These are phyloP conservation scores for Hemerocallis citrina DNA, from an alignment of 106 monocot species.

Conservation along the genomic window DNA sequence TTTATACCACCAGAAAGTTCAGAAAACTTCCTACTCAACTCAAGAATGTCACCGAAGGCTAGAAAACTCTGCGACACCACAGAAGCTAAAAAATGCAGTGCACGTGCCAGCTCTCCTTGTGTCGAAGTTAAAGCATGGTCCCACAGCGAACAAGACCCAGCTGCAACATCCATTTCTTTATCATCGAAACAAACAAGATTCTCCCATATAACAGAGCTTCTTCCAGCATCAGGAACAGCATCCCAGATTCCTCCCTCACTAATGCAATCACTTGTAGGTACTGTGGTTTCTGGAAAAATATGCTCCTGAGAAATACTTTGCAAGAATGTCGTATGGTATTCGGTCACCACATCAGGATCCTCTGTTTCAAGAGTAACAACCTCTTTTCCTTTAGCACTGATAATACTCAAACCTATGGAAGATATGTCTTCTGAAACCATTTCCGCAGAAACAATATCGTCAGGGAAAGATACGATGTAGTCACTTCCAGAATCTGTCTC, in stretches of 20 bases:
- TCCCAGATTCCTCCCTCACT: slow-evolving; percentile 5
- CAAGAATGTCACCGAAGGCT: slow-evolving; percentile 99
- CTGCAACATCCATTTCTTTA: slow-evolving; percentile 8
- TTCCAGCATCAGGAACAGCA: slow-evolving; percentile 11
- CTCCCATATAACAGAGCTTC: slow-evolving; percentile 13
- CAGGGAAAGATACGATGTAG: slow-evolving; percentile 17
- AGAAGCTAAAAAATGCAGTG: slow-evolving; percentile 88
- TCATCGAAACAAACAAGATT: slow-evolving; percentile 7
- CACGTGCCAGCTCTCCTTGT: slow-evolving; percentile 96
- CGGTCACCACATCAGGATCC: no score
- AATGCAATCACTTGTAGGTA: slow-evolving; percentile 4
- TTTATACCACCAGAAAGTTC: slow-evolving; percentile 96
- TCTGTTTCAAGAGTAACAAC: slow-evolving; percentile 4
- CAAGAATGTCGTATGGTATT: background rate
- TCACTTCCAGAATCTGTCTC: slow-evolving; percentile 7
- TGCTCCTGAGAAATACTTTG: background rate
- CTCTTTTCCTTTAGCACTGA: slow-evolving; percentile 4
- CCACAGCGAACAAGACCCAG: slow-evolving; percentile 20
- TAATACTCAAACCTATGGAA: background rate
- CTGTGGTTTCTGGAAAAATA: background rate
- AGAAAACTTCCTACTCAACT: slow-evolving; percentile 79
- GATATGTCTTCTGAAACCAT: background rate
- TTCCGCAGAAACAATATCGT: slow-evolving; percentile 4
- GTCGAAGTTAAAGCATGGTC: slow-evolving; percentile 79
- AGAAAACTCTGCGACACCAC: slow-evolving; percentile 97